Conservation (phyloP, 805 yeast genomes). For the Metschnikowia aberdeeniae region DNA sequence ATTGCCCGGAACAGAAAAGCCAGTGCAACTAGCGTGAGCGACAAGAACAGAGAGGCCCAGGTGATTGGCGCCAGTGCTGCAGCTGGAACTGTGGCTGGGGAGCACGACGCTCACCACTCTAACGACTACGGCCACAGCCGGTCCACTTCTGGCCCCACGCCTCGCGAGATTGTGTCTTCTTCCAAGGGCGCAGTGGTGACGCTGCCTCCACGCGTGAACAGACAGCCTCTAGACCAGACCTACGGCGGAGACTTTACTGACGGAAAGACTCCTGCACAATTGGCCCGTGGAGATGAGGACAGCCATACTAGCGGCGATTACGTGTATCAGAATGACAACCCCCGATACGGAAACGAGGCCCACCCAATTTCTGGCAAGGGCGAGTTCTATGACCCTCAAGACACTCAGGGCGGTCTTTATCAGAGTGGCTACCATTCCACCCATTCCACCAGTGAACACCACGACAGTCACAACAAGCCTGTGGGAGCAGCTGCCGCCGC, state of each 20-base stretch:
- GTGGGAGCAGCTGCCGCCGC: conserved; percentile 13
- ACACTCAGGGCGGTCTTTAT: conserved; percentile 34
- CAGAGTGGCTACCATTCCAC: conserved; percentile 1
- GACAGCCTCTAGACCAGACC: conserved; percentile 27
- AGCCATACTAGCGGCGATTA: background rate
- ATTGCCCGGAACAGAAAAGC: background rate
- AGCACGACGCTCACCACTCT: background rate
- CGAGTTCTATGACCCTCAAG: conserved; percentile 31
- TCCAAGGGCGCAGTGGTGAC: conserved; percentile 25
- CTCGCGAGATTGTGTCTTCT: conserved; percentile 7
- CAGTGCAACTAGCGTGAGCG: background rate
- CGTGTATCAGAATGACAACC: conserved; percentile 21
- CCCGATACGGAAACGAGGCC: conserved; percentile 30
- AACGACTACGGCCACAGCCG: background rate
- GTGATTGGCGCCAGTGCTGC: conserved; percentile 9
- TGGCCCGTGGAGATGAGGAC: conserved; percentile 2
- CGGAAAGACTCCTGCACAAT: conserved; percentile 29
- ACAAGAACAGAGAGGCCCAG: background rate
- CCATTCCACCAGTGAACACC: background rate
- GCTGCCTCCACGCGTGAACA: conserved; percentile 27
- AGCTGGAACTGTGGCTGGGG: conserved; percentile 12
- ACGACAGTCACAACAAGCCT: conserved; percentile 1
- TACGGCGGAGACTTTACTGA: conserved; percentile 33
- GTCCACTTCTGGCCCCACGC: conserved; percentile 1
- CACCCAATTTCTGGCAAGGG: conserved; percentile 27